Evolutionary conservation across 2,329 filamentous ascomycete genomes (phyloP), one percentile per base, ranked within the genome.

Genomic region (Venturia aucupariae): DNA sequence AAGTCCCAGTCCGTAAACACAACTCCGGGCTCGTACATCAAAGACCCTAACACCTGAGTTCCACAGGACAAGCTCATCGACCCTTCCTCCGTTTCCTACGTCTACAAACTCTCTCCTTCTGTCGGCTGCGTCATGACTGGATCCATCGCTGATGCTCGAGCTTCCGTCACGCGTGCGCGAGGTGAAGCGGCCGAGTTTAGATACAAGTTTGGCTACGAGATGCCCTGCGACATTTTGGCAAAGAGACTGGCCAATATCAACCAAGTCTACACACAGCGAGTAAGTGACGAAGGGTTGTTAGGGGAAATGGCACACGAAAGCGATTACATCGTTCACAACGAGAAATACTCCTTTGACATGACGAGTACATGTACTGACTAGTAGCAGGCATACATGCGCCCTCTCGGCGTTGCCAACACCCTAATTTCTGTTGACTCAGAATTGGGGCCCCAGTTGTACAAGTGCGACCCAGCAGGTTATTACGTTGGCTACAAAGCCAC

Each of bases 181-280:
- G 90, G 90, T 71, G 94, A 99, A 80, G 94, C 94, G 70, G 93
- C 93, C 65, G 93, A 99, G 76, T 99, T 99, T 81, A 87, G 88
- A 78, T 99, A 99, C 86, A 97, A 97, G 81, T 96, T 86, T 76
- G 94, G 94, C 73, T 99, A 99, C 79, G 94, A 99, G 83, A 99
- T 99, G 94, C 94, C 94, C 66, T 96, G 92, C 77, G 94, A 99
- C 78, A 94, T 92, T 62, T 80, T 99, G 73, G 90, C 94, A 69
- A 99, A 99, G 85, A 86, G 94, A 75, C 82, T 99, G 78, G 94
- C 94, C 75, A 99, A 99, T 80, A 97, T 99, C 81, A 97, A 91
- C 79, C 94, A 99, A 79, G 94, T 99, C 69, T 99, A 97, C 79
- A 99, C 94, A 71, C 94, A 99, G 81, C 84, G 92, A 77, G 94